Percentiles rank a stretch among this genome's conserved stretches.
phyloP scores from a whole-genome alignment of 2,329 filamentous ascomycete genomes.

The Pyrenochaeta sp. region DNA sequence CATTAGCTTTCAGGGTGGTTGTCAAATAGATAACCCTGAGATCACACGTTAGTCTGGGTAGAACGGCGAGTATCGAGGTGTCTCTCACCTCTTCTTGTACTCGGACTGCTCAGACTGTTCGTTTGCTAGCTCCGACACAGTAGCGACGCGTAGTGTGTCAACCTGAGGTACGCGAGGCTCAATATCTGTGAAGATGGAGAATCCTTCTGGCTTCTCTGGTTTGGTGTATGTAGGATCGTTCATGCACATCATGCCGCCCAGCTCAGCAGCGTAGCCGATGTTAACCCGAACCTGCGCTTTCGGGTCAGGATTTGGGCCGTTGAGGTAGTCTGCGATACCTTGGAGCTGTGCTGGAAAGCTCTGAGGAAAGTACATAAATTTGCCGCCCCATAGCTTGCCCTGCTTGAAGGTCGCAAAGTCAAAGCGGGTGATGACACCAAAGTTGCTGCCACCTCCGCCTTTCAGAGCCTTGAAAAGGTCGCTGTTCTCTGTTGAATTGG shows the following conservation, averaged over 20 bases:
- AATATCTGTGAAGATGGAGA: not conserved
- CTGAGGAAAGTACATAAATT: slow-evolving; percentile 4
- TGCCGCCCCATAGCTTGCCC: slow-evolving; percentile 13
- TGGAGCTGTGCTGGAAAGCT: slow-evolving; percentile 1
- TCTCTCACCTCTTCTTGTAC: not conserved
- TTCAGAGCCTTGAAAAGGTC: not conserved
- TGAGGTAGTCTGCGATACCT: not conserved
- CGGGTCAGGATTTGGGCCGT: not conserved
- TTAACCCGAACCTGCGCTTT: slow-evolving; percentile 2
- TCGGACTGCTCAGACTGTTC: slow-evolving; percentile 1
- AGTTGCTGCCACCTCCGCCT: not conserved
- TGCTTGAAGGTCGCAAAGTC: slow-evolving; percentile 23
- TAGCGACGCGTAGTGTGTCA: not conserved
- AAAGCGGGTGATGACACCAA: slow-evolving; percentile 23
- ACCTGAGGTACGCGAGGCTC: not conserved
- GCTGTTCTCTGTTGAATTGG: not conserved
- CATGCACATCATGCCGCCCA: slow-evolving; percentile 1
- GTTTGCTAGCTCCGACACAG: not conserved
- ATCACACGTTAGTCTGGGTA: not conserved
- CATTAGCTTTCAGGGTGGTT: not conserved
- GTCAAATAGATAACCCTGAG: not conserved
- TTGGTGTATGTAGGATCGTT: slow-evolving; percentile 1
- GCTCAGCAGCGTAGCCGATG: not conserved
- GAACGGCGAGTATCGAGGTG: not conserved
- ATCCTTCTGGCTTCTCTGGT: not conserved